Evolutionary conservation across 2,329 filamentous ascomycete species (phyloP).

Genomic region (Colletotrichum simmondsii): DNA sequence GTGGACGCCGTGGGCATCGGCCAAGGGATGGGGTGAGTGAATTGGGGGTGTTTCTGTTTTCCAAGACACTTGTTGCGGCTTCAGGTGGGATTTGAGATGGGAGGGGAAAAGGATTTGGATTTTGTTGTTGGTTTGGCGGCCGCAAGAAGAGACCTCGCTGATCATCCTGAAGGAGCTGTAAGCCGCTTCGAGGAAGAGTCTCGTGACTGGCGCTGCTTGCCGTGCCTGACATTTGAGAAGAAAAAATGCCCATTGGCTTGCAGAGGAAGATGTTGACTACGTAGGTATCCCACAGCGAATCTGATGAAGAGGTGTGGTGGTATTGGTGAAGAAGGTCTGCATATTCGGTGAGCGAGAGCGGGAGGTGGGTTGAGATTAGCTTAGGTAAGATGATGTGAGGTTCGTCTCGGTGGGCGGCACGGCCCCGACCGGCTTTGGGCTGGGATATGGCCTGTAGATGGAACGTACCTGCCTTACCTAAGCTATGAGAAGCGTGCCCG

Average conservation of each 20-base stretch:
- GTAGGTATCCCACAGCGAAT: not conserved
- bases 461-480: no score
- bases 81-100: not conserved
- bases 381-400: constrained; percentile 25
- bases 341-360: not conserved
- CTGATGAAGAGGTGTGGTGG: constrained; percentile 2
- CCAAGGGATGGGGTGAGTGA: not conserved
- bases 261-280: not conserved
- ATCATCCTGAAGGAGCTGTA: not conserved
- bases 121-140: not conserved
- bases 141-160: not conserved
- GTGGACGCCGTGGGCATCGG: not conserved
- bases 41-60: not conserved
- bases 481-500: not conserved
- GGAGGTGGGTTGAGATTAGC: not conserved
- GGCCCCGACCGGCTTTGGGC: constrained; percentile 22
- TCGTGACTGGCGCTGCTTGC: not conserved
- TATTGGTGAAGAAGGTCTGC: constrained; percentile 13
- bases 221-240: not conserved
- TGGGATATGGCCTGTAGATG: not conserved
- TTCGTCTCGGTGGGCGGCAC: constrained; percentile 12
- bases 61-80: not conserved
- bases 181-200: not conserved
- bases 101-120: not conserved
- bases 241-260: not conserved